A percentile compares a stretch with the other conserved stretches of the same genome.
Conservation (phyloP, 2,329 filamentous ascomycete species). For the Penicillium sp. region DNA sequence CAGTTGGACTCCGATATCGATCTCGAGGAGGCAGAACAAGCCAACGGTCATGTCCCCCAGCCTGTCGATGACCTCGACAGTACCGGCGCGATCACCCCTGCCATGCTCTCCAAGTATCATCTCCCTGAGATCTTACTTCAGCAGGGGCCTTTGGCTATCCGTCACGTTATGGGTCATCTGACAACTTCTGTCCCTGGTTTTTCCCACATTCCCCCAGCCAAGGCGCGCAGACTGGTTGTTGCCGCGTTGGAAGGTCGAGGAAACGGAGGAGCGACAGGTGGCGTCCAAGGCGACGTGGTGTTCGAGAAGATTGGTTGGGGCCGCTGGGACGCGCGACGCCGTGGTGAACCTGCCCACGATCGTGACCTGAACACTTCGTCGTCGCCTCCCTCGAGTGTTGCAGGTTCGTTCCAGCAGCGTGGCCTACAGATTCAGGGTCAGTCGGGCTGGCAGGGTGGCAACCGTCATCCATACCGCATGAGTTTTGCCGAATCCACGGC, state of each 20-base stretch:
- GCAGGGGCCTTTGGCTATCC: slow-evolving; percentile 88
- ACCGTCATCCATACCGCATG: slow-evolving; percentile 50
- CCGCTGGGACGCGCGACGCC: slow-evolving; percentile 81
- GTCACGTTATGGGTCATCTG: slow-evolving; percentile 91
- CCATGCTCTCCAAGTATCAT: slow-evolving; percentile 83
- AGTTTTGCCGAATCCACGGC: slow-evolving; percentile 70
- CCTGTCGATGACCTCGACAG: slow-evolving; percentile 60
- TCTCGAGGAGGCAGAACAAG: slow-evolving; percentile 66
- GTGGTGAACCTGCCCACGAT: slow-evolving; percentile 55
- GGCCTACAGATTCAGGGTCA: slow-evolving; percentile 50
- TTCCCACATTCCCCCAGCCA: slow-evolving; percentile 80
- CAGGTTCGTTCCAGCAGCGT: slow-evolving; percentile 44
- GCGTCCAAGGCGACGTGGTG: slow-evolving; percentile 55
- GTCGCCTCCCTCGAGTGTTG: slow-evolving; percentile 54
- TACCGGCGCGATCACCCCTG: slow-evolving; percentile 77
- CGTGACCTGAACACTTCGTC: slow-evolving; percentile 42
- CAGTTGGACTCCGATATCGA: slow-evolving; percentile 83
- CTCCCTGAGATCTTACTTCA: slow-evolving; percentile 85
- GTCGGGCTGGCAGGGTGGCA: slow-evolving; percentile 32
- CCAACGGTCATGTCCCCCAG: slow-evolving; percentile 40
- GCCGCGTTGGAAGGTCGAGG: slow-evolving; percentile 79
- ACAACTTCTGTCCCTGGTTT: slow-evolving; percentile 93
- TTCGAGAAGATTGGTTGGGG: slow-evolving; percentile 99
- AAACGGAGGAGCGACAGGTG: slow-evolving; percentile 53
- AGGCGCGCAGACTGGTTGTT: slow-evolving; percentile 89